Percentiles rank a stretch among this genome's conserved stretches.
phyloP scores from a whole-genome alignment of 257 asterid species.

The Ilex aquifolium region DNA sequence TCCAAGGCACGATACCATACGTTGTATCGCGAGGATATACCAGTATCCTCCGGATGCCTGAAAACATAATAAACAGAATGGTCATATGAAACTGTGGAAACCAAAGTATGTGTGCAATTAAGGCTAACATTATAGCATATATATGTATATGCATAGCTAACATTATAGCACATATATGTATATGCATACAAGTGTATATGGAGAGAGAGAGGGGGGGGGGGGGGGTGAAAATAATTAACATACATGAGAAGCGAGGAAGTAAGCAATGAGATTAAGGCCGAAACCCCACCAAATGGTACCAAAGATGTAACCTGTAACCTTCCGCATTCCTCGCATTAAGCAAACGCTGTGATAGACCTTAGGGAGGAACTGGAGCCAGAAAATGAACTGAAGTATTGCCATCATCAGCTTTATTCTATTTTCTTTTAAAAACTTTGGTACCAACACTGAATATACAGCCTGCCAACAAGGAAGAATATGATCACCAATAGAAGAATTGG shows the following conservation, averaged over 20 bases:
- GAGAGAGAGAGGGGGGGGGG: no score
- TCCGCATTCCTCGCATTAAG: slow-evolving; percentile 80
- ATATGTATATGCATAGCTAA: no score
- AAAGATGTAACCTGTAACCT: slow-evolving; percentile 81
- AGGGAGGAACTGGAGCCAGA: slow-evolving; percentile 82
- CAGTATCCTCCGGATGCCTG: slow-evolving; percentile 98
- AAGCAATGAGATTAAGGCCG: slow-evolving; percentile 87
- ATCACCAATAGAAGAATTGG: slow-evolving; percentile 2
- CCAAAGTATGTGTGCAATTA: no score
- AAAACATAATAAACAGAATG: neutral
- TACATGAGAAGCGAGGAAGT: slow-evolving; percentile 96
- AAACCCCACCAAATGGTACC: slow-evolving; percentile 99
- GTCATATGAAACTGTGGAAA: no score
- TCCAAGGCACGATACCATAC: slow-evolving; percentile 70
- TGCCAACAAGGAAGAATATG: slow-evolving; percentile 15
- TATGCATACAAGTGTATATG: no score
- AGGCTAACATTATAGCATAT: no score
- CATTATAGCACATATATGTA: no score
- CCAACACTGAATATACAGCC: slow-evolving; percentile 77
- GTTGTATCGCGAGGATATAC: slow-evolving; percentile 87
- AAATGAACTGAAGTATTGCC: slow-evolving; percentile 62
- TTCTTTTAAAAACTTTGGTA: slow-evolving; percentile 64
- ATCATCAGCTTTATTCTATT: slow-evolving; percentile 55
- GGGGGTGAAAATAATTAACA: slow-evolving; percentile 6
- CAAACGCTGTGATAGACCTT: slow-evolving; percentile 78